Conservation (phyloP, 2,329 filamentous ascomycete species). For the Elsinoe arachidis region DNA sequence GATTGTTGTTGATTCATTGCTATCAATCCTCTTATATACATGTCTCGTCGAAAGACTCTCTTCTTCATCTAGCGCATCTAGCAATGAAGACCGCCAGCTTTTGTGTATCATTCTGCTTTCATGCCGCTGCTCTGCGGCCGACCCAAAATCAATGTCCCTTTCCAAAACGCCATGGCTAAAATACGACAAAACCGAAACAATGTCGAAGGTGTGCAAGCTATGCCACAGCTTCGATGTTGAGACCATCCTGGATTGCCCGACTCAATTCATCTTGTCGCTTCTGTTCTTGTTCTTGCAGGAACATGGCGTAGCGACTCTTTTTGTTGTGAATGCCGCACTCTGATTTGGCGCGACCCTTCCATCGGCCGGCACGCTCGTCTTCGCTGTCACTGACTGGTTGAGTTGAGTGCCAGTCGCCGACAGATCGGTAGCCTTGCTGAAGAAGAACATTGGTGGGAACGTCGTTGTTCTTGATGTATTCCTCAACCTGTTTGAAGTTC, state of each 20-base stretch:
- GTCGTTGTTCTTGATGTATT: constrained; percentile 74
- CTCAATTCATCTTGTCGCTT: constrained; percentile 53
- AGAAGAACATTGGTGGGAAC: constrained; percentile 92
- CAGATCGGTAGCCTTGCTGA: constrained; percentile 91
- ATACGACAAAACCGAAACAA: constrained; percentile 20
- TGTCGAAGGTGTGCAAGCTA: constrained; percentile 15
- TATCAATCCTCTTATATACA: constrained; percentile 2
- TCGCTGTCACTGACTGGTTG: constrained; percentile 80
- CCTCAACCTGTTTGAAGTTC: constrained; percentile 81
- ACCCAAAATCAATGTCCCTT: constrained; percentile 17
- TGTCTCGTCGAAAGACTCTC: constrained; percentile 1
- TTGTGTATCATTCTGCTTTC: constrained; percentile 13
- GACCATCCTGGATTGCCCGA: constrained; percentile 27
- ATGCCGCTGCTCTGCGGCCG: constrained; percentile 14
- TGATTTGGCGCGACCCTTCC: constrained; percentile 93
- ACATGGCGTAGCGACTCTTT: constrained; percentile 84
- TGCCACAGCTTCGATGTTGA: constrained; percentile 25
- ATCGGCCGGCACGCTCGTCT: constrained; percentile 90
- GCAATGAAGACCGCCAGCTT: not conserved
- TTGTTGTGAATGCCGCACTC: constrained; percentile 99
- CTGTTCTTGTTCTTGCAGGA: constrained; percentile 62
- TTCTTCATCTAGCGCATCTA: constrained; percentile 2
- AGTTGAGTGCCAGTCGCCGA: constrained; percentile 98
- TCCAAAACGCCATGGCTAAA: constrained; percentile 36
- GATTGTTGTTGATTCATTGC: not conserved